Base-by-base conservation (phyloP, 441 rosid genomes). In the Manihot esculenta region DNA sequence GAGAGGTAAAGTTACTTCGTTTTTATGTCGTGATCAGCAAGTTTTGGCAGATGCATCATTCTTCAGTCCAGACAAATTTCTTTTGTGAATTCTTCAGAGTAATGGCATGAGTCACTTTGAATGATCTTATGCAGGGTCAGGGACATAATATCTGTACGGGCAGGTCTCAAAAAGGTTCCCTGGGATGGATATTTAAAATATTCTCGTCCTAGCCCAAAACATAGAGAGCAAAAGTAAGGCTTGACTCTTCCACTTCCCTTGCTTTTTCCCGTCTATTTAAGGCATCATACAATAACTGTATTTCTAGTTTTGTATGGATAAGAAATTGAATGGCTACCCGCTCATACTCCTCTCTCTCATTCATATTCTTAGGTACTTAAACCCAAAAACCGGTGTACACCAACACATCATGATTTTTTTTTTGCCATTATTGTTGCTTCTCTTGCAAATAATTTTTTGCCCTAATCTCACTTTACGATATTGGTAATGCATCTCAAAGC, bases 181-280 rank as follows among this genome's bases (percentile, higher is more conserved):
- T 93, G 99, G 98, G 99, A 95, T 82, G 98, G 99, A 74, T 95
- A 93, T 81, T 77, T 95, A 77, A 95, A 95, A 82, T 89, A 93
- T 57, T 84, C 98, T 11, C 86, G 92, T 44, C 99, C 99, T 30
- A 91, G 97, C 85, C 89, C 98, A n/a, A 95, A 91, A 77, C 99
- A 93, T 69, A 87, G 92, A 72, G 98, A 95, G 79, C 82, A 78
- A 78, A 95, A 95, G 99, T 95, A 95, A 85, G 92, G 78, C 64
- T 56, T n/a, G 67, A 45, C 64, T 66, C 50, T 66, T 24, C 23
- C 48, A 10, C 21, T 12, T 24, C 15, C 13, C 49, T 69, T 66
- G 45, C 20, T 60, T 41, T 33, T 51, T 15, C 35, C 51, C 20
- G 54, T 56, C 17, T 23, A 11, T 27, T 26, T 9, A 12, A 10